Evolutionary conservation across 257 asterid species (phyloP).

Genomic region (Nicotiana attenuata): DNA sequence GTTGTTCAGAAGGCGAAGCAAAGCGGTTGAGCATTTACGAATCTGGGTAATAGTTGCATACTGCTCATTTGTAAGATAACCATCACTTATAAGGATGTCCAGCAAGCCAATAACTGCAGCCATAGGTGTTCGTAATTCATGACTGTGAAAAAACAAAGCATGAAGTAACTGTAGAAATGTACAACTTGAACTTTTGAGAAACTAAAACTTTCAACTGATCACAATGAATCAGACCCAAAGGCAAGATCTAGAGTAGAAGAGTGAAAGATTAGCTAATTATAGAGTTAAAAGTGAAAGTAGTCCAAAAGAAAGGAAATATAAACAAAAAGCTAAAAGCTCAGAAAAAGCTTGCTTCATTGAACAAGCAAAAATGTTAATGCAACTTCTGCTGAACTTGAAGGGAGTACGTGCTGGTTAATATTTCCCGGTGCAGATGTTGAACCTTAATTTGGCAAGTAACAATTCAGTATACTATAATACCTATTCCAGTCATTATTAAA

Average conservation of each 20-base stretch:
- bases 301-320: background rate
- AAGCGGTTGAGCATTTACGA: constrained; percentile 87
- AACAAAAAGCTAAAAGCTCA: background rate
- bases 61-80: constrained; percentile 74
- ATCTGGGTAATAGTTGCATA: constrained; percentile 71
- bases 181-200: background rate
- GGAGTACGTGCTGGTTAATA: background rate
- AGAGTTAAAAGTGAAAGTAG: background rate
- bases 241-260: background rate
- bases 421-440: background rate
- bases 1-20: constrained; percentile 84
- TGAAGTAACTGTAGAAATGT: background rate
- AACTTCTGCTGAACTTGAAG: background rate
- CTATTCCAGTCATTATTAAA: background rate
- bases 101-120: constrained; percentile 96
- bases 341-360: background rate
- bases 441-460: background rate
- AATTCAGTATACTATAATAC: background rate
- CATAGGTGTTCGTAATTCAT: constrained; percentile 94
- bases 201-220: background rate
- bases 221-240: background rate
- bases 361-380: background rate
- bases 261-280: background rate
- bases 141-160: constrained; percentile 40
- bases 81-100: constrained; percentile 80